Evolutionary conservation across 169 alveolate species (phyloP), one percentile per base, ranked within the genome.

Genomic region (Theileria parva): DNA sequence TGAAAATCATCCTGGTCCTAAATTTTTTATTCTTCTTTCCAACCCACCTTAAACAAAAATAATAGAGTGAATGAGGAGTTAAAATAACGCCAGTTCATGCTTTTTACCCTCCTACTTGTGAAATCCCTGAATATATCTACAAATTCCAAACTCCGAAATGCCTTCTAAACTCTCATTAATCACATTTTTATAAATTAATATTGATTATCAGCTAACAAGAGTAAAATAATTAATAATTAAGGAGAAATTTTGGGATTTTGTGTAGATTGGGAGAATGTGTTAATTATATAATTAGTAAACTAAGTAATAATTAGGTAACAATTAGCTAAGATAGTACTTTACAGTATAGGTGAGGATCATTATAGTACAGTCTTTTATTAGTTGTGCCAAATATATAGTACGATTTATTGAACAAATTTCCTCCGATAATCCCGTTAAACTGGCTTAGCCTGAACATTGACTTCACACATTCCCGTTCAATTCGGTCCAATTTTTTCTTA

Each of bases 401-500:
- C 21, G 92, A 86, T 27, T 89, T 75, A 23, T 79, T 76, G 60
- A 67, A 51, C 27, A 66, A 44, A 55, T 80, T 71, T 25, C 91
- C 93, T 60, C 92, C 79, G 17, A 88, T 76, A 55, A 88, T 85
- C 12, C 92, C 88, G 72, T 80, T 83, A 74, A 88, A 75, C 77
- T 85, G 86, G 30, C 63, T 74, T 61, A 75, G 64, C 32, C 64
- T 73, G 68, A 88, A 85, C 21, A 86, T 80, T 11, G 87, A 50
- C 21, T 74, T 59, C 34, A 88, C 30, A 12, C 81, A 63, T 75
- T 80, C 88, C 50, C 86, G 70, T 51, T 85, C 80, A 0, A 15
- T 21, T 7, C 23, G 0, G 28, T 39, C 60, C 65, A 81, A 48
- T 30, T 74, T 55, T 53, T 81, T 81, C 39, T 81, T 76, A 9